Evolutionary conservation across 345 rosid genomes (phyloP), one percentile per base, ranked within the genome.

Genomic region (Ailanthus altissimus): DNA sequence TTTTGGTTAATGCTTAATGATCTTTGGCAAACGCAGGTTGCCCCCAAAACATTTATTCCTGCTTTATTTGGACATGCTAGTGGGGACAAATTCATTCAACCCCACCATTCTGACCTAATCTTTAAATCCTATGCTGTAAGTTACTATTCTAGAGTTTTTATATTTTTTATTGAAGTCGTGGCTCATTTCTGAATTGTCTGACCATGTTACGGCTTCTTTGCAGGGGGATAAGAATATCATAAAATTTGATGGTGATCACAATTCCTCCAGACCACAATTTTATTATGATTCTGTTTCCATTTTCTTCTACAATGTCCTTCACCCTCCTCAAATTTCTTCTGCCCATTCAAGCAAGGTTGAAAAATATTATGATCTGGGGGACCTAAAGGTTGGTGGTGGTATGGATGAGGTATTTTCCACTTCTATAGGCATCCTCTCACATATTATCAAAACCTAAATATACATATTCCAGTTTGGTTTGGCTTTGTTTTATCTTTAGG

Each of bases 151-250:
- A 79, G 62, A 51, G 11, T 0, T 23, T n/a, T 53, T 51, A 42
- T 72, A 43, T 42, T 36, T 75, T 40, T 67, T 56, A 23, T 69
- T 21, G 45, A 76, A 63, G 72, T 62, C 26, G 61, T 73, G 21
- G 50, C 75, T 51, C 20, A 16, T 59, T 63, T 61, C 74, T 56
- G 70, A 42, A 50, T 62, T 65, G 42, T 21, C 69, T 67, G 63
- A 58, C 54, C 8, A 67, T 40, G 47, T 62, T 70, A 28, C 80
- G 26, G 46, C 3, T 75, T 79, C 51, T 84, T 38, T 61, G 72
- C 90, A 96, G 99, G 99, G 99, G 54, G 98, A 93, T 85, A 96
- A 93, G 84, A 96, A 96, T 78, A 81, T 96, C 78, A 92, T 96
- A 78, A 92, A 89, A 84, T 96, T 96, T 80, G 94, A 96, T 76